Conservation (phyloP, 2,329 filamentous ascomycete genomes). For the Ascochyta viciae-villosae region DNA sequence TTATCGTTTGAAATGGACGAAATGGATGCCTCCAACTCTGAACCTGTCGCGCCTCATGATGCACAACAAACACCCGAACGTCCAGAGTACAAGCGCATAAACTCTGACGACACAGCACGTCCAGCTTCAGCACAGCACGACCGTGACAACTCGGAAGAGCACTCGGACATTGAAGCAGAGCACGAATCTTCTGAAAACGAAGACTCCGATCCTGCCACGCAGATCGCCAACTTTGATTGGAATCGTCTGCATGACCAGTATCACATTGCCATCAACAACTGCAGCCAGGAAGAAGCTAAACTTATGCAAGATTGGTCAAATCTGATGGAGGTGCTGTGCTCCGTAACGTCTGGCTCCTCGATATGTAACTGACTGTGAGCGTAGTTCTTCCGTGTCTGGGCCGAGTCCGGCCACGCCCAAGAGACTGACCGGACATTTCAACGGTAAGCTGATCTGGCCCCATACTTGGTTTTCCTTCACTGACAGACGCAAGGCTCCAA, state of each 20-base stretch:
- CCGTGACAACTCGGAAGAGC: constrained; percentile 19
- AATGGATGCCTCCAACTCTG: constrained; percentile 11
- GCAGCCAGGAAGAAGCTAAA: constrained; percentile 68
- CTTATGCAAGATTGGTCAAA: constrained; percentile 71
- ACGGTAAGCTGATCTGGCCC: constrained; percentile 59
- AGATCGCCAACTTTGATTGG: constrained; percentile 73
- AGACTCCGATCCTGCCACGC: constrained; percentile 35
- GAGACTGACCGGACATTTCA: constrained; percentile 81
- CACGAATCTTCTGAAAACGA: constrained; percentile 5
- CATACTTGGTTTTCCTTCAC: not conserved
- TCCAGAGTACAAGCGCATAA: constrained; percentile 13
- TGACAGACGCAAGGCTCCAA: constrained; percentile 65
- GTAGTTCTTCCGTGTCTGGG: constrained; percentile 83
- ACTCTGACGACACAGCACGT: constrained; percentile 35
- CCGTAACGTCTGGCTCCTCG: not conserved
- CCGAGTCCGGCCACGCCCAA: constrained; percentile 71
- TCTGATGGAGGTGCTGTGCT: constrained; percentile 42
- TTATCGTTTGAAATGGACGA: constrained; percentile 30
- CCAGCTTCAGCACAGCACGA: constrained; percentile 36
- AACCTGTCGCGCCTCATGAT: constrained; percentile 19
- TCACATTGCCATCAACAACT: constrained; percentile 67
- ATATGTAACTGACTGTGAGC: constrained; percentile 13
- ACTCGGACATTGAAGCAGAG: constrained; percentile 7
- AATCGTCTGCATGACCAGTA: constrained; percentile 75
- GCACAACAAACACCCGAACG: constrained; percentile 8